phyloP scores from a whole-genome alignment of 2,329 filamentous ascomycete genomes.

The Clonostachys sp. region DNA sequence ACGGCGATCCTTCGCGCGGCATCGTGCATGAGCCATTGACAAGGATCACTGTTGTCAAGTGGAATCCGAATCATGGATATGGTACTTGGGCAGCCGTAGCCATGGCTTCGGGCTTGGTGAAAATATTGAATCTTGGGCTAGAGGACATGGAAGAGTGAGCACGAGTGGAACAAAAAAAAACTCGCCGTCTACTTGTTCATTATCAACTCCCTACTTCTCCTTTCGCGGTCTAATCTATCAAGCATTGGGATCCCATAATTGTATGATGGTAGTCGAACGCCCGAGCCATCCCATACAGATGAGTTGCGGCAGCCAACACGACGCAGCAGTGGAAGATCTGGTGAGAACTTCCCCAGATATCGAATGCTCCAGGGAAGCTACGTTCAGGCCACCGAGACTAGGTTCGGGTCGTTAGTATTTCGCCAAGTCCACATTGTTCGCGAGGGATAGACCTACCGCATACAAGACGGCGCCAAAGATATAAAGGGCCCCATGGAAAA shows the following conservation, averaged over 20 bases:
- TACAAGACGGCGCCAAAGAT: slow-evolving; percentile 83
- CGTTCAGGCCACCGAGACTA: slow-evolving; percentile 80
- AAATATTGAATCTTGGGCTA: slow-evolving; percentile 61
- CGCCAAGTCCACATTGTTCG: not conserved
- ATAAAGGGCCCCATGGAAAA: slow-evolving; percentile 78
- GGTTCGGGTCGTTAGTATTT: not conserved
- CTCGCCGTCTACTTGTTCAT: slow-evolving; percentile 1
- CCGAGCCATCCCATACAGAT: slow-evolving; percentile 75
- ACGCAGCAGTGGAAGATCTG: slow-evolving; percentile 95
- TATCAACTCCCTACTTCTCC: not conserved
- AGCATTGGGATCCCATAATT: slow-evolving; percentile 47
- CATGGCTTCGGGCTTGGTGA: slow-evolving; percentile 62
- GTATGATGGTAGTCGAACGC: slow-evolving; percentile 85
- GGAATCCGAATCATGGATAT: slow-evolving; percentile 64
- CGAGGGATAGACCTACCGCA: slow-evolving; percentile 51
- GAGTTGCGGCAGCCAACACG: slow-evolving; percentile 73
- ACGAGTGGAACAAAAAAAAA: slow-evolving; percentile 1
- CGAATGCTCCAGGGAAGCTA: slow-evolving; percentile 71
- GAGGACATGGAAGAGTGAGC: slow-evolving; percentile 12
- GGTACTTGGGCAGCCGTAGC: slow-evolving; percentile 65
- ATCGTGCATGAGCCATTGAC: slow-evolving; percentile 59
- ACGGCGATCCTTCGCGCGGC: slow-evolving; percentile 32
- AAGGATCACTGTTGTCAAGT: slow-evolving; percentile 56
- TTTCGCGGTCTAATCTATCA: slow-evolving; percentile 2
- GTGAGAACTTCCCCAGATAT: slow-evolving; percentile 90